Evolutionary conservation across 805 yeast genomes (phyloP).

Genomic region (Saturnispora quitensis): DNA sequence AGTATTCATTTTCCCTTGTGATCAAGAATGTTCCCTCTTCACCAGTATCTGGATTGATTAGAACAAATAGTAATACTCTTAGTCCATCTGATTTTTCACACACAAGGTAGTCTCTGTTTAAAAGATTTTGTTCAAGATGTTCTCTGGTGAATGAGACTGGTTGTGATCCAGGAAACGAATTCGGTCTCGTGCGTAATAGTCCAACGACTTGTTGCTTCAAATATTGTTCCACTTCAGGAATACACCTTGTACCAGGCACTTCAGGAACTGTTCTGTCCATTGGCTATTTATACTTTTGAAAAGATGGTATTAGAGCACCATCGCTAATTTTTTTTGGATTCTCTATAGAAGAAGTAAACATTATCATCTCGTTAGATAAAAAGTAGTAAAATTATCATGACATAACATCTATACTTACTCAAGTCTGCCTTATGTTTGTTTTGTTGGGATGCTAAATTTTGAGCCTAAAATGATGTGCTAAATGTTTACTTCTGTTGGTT

Average conservation of each 20-base stretch:
- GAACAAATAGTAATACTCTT: constrained; percentile 65
- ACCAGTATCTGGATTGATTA: constrained; percentile 51
- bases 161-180: constrained; percentile 82
- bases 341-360: background rate
- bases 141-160: constrained; percentile 81
- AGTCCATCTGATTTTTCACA: constrained; percentile 96
- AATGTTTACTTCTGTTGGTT: too few relatives aligned
- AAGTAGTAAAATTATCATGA: background rate
- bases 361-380: background rate
- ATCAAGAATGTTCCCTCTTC: constrained; percentile 87
- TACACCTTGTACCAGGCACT: constrained; percentile 78
- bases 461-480: too few relatives aligned
- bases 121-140: constrained; percentile 56
- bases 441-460: too few relatives aligned
- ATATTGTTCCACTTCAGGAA: constrained; percentile 59
- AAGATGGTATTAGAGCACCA: background rate
- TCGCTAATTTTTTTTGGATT: background rate
- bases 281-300: background rate
- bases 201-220: constrained; percentile 60
- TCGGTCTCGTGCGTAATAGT: constrained; percentile 45
- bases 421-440: too few relatives aligned
- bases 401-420: too few relatives aligned
- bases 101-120: constrained; percentile 74
- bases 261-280: constrained; percentile 54
- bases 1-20: constrained; percentile 83